Percentiles rank a stretch among this genome's conserved stretches.
These are phyloP conservation scores for Malassezia arunalokei DNA, from an alignment of 1,284 basidiomycete species.

Conservation along the genomic window DNA sequence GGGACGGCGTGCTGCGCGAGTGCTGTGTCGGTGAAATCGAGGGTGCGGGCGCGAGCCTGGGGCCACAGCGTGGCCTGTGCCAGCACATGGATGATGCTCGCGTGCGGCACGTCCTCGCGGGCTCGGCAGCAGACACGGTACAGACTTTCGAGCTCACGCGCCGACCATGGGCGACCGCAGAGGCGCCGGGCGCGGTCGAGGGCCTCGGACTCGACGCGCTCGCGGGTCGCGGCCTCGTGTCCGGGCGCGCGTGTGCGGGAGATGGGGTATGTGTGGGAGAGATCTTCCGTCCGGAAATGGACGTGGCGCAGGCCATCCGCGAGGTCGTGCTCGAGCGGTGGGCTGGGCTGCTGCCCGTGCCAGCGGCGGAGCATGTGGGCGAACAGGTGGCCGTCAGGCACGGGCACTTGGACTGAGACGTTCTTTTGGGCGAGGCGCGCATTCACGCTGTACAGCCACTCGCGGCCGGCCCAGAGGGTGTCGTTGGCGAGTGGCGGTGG, in stretches of 20 bases:
- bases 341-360: conserved; percentile 22
- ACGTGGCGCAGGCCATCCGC: conserved; percentile 29
- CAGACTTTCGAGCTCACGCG: conserved; percentile 34
- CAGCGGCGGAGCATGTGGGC: conserved; percentile 33
- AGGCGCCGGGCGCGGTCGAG: conserved; percentile 9
- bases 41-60: conserved; percentile 2
- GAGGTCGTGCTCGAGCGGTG: background rate
- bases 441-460: conserved; percentile 38
- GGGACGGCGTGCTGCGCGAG: conserved; percentile 32
- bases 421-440: conserved; percentile 39
- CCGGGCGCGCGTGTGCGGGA: conserved; percentile 27
- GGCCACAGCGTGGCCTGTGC: conserved; percentile 6
- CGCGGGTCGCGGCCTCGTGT: conserved; percentile 34
- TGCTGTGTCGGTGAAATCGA: conserved; percentile 31
- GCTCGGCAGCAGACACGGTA: conserved; percentile 43
- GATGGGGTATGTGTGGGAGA: conserved; percentile 43
- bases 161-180: conserved; percentile 19
- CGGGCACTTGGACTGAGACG: conserved; percentile 37
- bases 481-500: conserved; percentile 24
- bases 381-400: conserved; percentile 21
- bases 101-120: conserved; percentile 33
- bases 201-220: conserved; percentile 35
- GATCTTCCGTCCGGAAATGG: conserved; percentile 35
- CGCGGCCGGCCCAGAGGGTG: conserved; percentile 34
- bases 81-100: background rate